Evolutionary conservation across 768 basidiomycete genomes (phyloP).

Genomic region (Xerocomellus amylosporus): DNA sequence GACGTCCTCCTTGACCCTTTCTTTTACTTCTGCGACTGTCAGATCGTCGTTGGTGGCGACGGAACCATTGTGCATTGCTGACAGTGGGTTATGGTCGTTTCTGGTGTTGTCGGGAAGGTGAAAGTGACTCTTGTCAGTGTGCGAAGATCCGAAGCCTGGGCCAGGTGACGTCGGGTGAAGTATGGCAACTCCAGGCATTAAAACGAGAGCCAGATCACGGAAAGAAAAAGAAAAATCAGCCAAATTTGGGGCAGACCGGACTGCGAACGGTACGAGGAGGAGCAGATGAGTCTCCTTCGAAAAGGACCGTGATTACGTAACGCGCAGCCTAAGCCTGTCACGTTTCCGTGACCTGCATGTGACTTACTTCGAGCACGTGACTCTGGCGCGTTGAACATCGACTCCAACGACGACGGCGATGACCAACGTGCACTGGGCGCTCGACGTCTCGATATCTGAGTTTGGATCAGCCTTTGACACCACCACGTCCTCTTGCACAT

Average conservation of each 20-base stretch:
- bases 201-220: conserved; percentile 7
- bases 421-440: conserved; percentile 49
- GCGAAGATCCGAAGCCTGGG: conserved; percentile 31
- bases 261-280: conserved; percentile 13
- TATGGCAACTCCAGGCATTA: conserved; percentile 44
- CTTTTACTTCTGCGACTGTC: conserved; percentile 48
- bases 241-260: conserved; percentile 14
- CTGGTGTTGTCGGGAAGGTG: conserved; percentile 13
- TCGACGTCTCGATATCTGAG: conserved; percentile 41
- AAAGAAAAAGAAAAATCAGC: background rate
- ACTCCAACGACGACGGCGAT: conserved; percentile 8
- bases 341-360: conserved; percentile 9
- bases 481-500: conserved; percentile 45
- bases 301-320: conserved; percentile 26
- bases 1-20: conserved; percentile 45
- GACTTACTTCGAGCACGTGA: conserved; percentile 26
- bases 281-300: background rate
- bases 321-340: conserved; percentile 18
- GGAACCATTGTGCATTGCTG: conserved; percentile 43
- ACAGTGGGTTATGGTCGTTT: conserved; percentile 11
- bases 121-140: conserved; percentile 19
- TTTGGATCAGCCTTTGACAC: conserved; percentile 45
- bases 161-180: conserved; percentile 38
- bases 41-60: conserved; percentile 25
- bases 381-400: conserved; percentile 26